Conservation (phyloP, 2,329 filamentous ascomycete species). For the Rutstroemia sp. region DNA sequence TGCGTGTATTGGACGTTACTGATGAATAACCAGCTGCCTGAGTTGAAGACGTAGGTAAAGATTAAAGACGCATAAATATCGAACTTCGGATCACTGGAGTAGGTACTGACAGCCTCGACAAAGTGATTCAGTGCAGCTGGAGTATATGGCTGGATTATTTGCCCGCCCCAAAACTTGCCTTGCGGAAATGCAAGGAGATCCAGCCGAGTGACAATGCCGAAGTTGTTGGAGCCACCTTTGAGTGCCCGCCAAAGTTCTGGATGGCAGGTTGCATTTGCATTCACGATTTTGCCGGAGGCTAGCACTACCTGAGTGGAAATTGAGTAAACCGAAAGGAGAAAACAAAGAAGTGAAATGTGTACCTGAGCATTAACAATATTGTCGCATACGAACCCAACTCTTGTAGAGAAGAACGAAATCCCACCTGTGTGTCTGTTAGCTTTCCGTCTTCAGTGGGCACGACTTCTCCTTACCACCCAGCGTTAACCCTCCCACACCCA, state of each 20-base stretch:
- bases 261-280: not conserved
- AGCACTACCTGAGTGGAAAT: not conserved
- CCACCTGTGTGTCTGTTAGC: not conserved
- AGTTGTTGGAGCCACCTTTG: not conserved
- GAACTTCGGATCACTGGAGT: not conserved
- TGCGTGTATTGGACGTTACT: not conserved
- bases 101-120: conserved; percentile 3
- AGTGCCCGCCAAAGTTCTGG: not conserved
- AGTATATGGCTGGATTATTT: not conserved
- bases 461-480: conserved; percentile 3
- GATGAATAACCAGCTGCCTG: not conserved
- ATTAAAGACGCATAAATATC: not conserved
- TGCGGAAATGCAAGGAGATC: conserved; percentile 11
- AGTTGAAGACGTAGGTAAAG: not conserved
- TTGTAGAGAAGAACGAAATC: conserved; percentile 14
- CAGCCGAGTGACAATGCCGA: conserved; percentile 14
- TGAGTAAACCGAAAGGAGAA: conserved; percentile 11
- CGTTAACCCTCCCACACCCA: conserved; percentile 11
- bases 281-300: not conserved
- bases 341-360: conserved; percentile 9
- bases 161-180: conserved; percentile 6
- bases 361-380: conserved; percentile 37
- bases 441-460: not conserved
- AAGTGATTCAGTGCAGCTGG: not conserved
- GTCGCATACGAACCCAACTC: conserved; percentile 40